These are phyloP conservation scores for Strobilomyces dryophilus DNA, from an alignment of 768 basidiomycete genomes.

Conservation along the genomic window DNA sequence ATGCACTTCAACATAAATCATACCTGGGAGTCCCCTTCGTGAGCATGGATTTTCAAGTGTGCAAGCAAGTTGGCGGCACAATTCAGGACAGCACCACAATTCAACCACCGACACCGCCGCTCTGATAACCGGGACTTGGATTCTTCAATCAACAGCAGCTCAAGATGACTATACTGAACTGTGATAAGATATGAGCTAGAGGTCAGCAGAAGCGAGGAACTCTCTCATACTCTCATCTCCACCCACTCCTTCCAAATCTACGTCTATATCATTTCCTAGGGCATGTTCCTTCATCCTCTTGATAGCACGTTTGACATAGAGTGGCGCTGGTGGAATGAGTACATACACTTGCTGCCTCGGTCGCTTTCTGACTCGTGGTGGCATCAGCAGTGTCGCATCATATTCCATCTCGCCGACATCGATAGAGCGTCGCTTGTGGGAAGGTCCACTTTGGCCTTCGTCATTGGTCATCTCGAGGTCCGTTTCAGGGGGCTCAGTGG, in stretches of 20 bases:
- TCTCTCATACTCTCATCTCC: conserved; percentile 29
- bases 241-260: conserved; percentile 13
- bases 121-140: conserved; percentile 47
- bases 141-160: conserved; percentile 42
- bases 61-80: conserved; percentile 44
- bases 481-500: conserved; percentile 19
- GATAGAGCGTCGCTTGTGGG: conserved; percentile 20
- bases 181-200: conserved; percentile 26
- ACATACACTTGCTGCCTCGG: conserved; percentile 25
- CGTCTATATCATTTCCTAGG: conserved; percentile 15
- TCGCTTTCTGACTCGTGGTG: conserved; percentile 20
- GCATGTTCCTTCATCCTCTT: conserved; percentile 13
- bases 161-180: conserved; percentile 39
- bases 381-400: neutral
- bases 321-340: conserved; percentile 25
- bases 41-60: conserved; percentile 44
- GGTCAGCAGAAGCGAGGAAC: conserved; percentile 17
- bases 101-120: conserved; percentile 54
- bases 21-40: conserved; percentile 30
- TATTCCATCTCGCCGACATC: conserved; percentile 13
- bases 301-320: conserved; percentile 19
- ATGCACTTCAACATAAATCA: conserved; percentile 5
- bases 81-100: conserved; percentile 53
- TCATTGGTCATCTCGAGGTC: conserved; percentile 17
- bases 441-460: neutral